These are phyloP conservation scores for Leptographium lundbergii DNA, from an alignment of 2,329 filamentous ascomycete genomes.

Conservation along the genomic window DNA sequence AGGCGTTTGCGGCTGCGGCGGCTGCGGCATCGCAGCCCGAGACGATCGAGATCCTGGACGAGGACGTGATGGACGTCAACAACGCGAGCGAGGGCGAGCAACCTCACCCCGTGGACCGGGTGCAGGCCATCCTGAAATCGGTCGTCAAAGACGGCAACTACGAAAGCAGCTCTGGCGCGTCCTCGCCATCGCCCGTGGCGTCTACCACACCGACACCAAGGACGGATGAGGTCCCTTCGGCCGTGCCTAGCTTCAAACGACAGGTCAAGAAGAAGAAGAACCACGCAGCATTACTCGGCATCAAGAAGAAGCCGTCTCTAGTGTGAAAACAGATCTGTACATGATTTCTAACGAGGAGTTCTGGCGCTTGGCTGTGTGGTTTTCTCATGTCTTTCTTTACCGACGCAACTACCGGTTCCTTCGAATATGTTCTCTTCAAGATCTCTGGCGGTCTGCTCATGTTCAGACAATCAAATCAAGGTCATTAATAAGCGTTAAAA, in stretches of 20 bases:
- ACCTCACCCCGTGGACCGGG: too few species aligned
- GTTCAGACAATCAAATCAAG: too few species aligned
- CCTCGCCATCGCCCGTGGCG: slow-evolving; percentile 10
- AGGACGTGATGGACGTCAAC: not conserved
- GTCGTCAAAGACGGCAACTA: not conserved
- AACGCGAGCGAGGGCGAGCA: not conserved
- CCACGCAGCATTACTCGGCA: slow-evolving; percentile 58
- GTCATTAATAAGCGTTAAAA: too few species aligned
- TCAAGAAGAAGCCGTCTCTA: slow-evolving; percentile 68
- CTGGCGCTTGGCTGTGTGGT: too few species aligned
- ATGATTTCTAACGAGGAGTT: too few species aligned
- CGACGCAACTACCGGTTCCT: too few species aligned
- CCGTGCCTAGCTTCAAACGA: slow-evolving; percentile 59
- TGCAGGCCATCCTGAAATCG: too few species aligned
- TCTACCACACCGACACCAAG: not conserved
- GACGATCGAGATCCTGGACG: slow-evolving; percentile 19
- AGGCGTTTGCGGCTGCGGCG: slow-evolving; percentile 58
- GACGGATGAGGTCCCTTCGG: slow-evolving; percentile 16
- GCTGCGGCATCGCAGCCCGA: slow-evolving; percentile 31
- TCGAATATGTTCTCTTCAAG: too few species aligned
- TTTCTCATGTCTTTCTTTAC: too few species aligned
- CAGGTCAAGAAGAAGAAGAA: slow-evolving; percentile 82
- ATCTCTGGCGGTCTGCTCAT: too few species aligned
- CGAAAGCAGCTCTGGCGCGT: slow-evolving; percentile 12
- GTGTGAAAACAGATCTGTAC: slow-evolving; percentile 25